phyloP scores from a whole-genome alignment of 2,329 filamentous ascomycete species.

The Curvularia sp. region DNA sequence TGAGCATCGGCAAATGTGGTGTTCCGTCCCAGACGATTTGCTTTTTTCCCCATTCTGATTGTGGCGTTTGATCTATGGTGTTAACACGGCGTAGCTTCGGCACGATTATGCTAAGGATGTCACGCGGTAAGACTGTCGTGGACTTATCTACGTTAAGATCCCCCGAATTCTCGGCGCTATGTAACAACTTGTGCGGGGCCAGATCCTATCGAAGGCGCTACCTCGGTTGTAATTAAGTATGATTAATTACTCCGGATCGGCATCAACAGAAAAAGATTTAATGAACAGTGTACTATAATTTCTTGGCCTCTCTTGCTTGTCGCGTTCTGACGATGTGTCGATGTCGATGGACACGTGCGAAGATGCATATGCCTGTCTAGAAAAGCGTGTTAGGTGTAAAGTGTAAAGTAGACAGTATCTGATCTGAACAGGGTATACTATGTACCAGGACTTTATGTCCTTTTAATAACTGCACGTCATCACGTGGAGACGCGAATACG shows the following conservation, averaged over 20 bases:
- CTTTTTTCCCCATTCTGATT: background rate
- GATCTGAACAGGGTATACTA: background rate
- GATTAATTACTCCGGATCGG: background rate
- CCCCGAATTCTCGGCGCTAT: conserved; percentile 9
- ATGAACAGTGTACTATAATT: background rate
- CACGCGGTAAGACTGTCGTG: conserved; percentile 7
- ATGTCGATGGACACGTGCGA: background rate
- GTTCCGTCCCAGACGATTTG: background rate
- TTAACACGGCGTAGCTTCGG: conserved; percentile 12
- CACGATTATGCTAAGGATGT: conserved; percentile 2
- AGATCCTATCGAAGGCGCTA: background rate
- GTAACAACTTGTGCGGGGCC: conserved; percentile 1
- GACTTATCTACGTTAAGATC: conserved; percentile 5
- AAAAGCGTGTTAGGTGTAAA: background rate
- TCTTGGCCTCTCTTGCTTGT: background rate
- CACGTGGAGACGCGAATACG: conserved; percentile 19
- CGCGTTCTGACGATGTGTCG: background rate
- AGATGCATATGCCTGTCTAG: background rate
- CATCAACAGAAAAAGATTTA: background rate
- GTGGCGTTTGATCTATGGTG: conserved; percentile 8
- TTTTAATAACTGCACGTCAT: conserved; percentile 4
- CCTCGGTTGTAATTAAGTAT: background rate
- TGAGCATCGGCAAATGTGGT: background rate
- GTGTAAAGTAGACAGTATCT: background rate
- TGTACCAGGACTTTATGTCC: background rate